Evolutionary conservation across 371 early-diverging fungal species (phyloP), one percentile per base, ranked within the genome.

Genomic region (Lichtheimia ramosa): DNA sequence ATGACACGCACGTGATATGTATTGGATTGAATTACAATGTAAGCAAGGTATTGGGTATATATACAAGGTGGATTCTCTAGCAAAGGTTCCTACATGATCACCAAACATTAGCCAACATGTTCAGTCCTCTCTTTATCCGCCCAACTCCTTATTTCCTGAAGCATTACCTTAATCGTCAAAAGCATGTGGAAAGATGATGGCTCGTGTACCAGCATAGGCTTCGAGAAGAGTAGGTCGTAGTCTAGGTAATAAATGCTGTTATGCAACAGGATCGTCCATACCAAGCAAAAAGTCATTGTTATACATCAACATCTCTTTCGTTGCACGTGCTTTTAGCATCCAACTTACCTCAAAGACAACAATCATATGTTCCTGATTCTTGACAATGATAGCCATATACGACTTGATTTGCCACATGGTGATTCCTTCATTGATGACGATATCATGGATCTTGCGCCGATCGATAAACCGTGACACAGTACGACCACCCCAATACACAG

Each of bases 341-440:
- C 23, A n/a, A 0, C 62, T 66, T 77, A 88, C 92, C 79, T 83
- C 82, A 62, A 89, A 91, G 7, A 87, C 86, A 21, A 92, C 86
- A 1, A 83, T 75, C 84, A 90, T 85, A 23, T 73, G 69, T 34
- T 82, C 79, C 52, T 86, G 78, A 20, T 79, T 82, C 27, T 80
- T 83, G 5, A 87, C 82, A 39, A 90, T 63, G 23, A 90, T 82
- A 8, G 89, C 90, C 74, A 92, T 67, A 64, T 89, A 90, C 25
- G 87, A 88, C 52, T 85, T 85, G 58, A 92, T 82, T 49, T 89
- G 88, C 75, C 85, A 83, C 75, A 89, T 74, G 6, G 87, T 86
- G 42, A 92, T 89, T 7, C 83, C 90, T 65, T 92, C 92, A 56
- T 89, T 88, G 62, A 92, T 88, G 54, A 90, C 74, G 12, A 90